Base-by-base conservation (phyloP, 768 basidiomycete species). In the Macrolepiota fuliginosa region DNA sequence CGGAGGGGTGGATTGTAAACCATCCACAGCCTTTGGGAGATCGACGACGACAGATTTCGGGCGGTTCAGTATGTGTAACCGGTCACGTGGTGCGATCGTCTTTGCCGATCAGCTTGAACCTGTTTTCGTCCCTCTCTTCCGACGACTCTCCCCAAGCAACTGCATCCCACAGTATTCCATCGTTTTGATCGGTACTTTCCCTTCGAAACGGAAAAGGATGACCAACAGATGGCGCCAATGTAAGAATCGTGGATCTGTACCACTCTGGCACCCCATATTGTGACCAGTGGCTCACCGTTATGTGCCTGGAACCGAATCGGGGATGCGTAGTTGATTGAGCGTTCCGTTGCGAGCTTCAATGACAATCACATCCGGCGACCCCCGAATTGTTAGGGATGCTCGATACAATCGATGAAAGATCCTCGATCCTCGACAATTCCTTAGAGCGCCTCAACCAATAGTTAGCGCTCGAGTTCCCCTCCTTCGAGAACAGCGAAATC, bases 1-100 rank as follows among this genome's bases (percentile, higher is more conserved):
- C 59, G 60, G 53, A 36, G 5, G n/a, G n/a, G 60, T 59, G 58
- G 52, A 39, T 40, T 22, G 36, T 4, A 56, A 45, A 47, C 13
- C 29, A 32, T 7, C 36, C 56, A 59, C 58, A 59, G 58, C 58
- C 58, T 40, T 35, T 56, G n/a, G 7, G 6, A 29, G 19, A 54
- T 5, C 12, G 22, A n/a, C n/a, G n/a, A n/a, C n/a, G n/a, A 54
- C 22, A 36, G 35, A 37, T 54, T 25, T 12, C 17, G 17, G 53
- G 53, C 53, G 19, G 4, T n/a, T 39, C 17, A 36, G n/a, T 37
- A 6, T n/a, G 17, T 17, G 53, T 49, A 0, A 6, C 46, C 12
- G 54, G 56, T 57, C 56, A 57, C 56, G 56, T 57, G 56, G 7
- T 39, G 19, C 7, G n/a, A n/a, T 17, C 17, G 10, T 19, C 53